Base-by-base conservation (phyloP, 805 yeast genomes). In the Barnettozyma populi region DNA sequence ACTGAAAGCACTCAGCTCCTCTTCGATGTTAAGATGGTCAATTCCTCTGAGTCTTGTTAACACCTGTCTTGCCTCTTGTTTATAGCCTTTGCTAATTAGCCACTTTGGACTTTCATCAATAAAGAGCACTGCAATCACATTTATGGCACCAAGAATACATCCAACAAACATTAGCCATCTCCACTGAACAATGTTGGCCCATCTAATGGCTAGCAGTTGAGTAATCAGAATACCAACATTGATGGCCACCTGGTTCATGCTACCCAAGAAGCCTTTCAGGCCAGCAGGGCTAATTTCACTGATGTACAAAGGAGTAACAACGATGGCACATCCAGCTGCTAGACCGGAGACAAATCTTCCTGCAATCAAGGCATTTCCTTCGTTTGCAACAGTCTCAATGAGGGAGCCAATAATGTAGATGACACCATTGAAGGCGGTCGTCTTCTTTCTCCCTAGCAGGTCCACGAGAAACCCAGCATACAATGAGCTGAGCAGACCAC, bases 311-410 rank as follows among this genome's bases (percentile, higher is more conserved):
- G 98, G 95, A 0, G 90, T 84, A 16, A 86, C 80, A 4, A 94
- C 98, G 49, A 94, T 76, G 1, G 92, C 84, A 11, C 82, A 72
- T 4, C 99, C 99, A 7, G 97, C 95, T 2, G 86, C 95, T 2
- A 89, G 43, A 0, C 99, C 99, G 18, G 87, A 78, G 5, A 87
- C 56, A 47, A 89, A 74, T 49, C 99, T 74, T 0, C 97, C 97
- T 13, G 77, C 5, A 11, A 79, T 58, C 52, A 92, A 64, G 1
- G 60, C 51, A 4, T 44, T 5, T 51, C 75, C 76, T 10, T 69
- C 57, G 41, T 72, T 66, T 6, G 86, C 70, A 7, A 68, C 50
- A 13, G 81, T 78, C 62, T 85, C 81, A 9, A 86, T 48, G 4
- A 75, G 56, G 0, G 94, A 82, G 0, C 96, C 96, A 16, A 81